These are phyloP conservation scores for Ophiocordyceps sinensis DNA, from an alignment of 2,329 filamentous ascomycete genomes.

Conservation along the genomic window DNA sequence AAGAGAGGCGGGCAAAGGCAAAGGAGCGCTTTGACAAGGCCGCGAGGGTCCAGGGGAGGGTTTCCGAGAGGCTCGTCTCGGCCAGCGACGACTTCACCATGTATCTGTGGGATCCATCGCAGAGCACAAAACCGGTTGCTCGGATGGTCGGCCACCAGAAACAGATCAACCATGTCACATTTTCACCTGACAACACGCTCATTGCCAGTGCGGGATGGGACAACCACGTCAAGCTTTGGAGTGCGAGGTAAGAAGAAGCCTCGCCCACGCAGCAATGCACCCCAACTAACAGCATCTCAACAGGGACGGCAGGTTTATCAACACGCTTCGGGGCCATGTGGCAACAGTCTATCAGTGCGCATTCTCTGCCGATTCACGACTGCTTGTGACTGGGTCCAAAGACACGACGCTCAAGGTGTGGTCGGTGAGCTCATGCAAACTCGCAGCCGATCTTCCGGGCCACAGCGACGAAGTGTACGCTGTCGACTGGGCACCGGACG, in stretches of 20 bases:
- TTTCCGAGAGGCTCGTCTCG: constrained; percentile 75
- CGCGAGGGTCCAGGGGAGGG: constrained; percentile 57
- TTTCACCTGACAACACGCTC: constrained; percentile 76
- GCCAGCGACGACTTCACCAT: constrained; percentile 94
- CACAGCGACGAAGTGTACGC: constrained; percentile 91
- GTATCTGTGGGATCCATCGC: constrained; percentile 80
- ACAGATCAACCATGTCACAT: constrained; percentile 88
- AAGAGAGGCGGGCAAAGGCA: constrained; percentile 60
- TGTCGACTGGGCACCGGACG: constrained; percentile 89
- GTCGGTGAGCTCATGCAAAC: constrained; percentile 75
- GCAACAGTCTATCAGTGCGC: constrained; percentile 84
- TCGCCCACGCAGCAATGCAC: not conserved
- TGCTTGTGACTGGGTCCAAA: constrained; percentile 76
- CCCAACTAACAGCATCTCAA: constrained; percentile 4
- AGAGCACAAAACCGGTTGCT: constrained; percentile 71
- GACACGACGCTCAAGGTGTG: constrained; percentile 92
- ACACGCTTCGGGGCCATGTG: constrained; percentile 75
- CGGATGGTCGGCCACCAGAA: constrained; percentile 90
- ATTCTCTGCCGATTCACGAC: constrained; percentile 83
- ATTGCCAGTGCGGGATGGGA: constrained; percentile 88
- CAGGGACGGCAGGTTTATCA: constrained; percentile 62
- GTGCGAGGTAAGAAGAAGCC: constrained; percentile 42
- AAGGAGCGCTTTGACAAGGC: constrained; percentile 76
- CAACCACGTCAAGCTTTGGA: constrained; percentile 91
- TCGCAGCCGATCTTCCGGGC: constrained; percentile 68